Conservation (phyloP, 768 basidiomycete species). For the Tephrocybe sp. region DNA sequence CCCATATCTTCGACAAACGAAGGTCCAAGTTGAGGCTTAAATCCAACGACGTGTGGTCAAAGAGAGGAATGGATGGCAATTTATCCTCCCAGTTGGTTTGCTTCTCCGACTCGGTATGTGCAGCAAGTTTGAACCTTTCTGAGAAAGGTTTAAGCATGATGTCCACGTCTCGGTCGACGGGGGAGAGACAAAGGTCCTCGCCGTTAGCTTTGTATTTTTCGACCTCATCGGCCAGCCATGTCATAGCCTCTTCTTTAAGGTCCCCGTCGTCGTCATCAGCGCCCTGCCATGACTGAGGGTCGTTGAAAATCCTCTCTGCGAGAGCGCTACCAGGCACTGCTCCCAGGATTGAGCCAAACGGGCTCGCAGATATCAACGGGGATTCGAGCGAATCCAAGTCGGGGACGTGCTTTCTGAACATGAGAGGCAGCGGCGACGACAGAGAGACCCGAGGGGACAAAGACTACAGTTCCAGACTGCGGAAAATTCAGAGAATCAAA, state of each 20-base stretch:
- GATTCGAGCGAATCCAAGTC: conserved; percentile 41
- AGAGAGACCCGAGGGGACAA: conserved; percentile 8
- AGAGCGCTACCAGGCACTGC: conserved; percentile 36
- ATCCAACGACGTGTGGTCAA: conserved; percentile 12
- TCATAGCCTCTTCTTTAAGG: conserved; percentile 23
- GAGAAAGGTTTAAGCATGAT: conserved; percentile 14
- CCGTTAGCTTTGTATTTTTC: conserved; percentile 19
- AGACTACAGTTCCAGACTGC: conserved; percentile 29
- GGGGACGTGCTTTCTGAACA: conserved; percentile 30
- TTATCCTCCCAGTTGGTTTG: conserved; percentile 12
- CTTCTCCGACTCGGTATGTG: neutral
- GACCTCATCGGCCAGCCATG: conserved; percentile 35
- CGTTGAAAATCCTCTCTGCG: conserved; percentile 42
- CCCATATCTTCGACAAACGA: conserved; percentile 17
- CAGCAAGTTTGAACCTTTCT: conserved; percentile 9
- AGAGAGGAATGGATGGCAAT: conserved; percentile 9
- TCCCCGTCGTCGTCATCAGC: conserved; percentile 27
- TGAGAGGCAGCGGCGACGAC: conserved; percentile 18
- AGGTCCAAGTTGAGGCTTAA: conserved; percentile 16
- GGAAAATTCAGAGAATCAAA: conserved; percentile 5
- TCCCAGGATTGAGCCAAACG: conserved; percentile 26
- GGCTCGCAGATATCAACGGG: conserved; percentile 31
- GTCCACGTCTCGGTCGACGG: conserved; percentile 15
- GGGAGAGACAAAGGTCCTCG: conserved; percentile 7
- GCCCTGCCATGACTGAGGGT: conserved; percentile 40